phyloP scores from a whole-genome alignment of 2,329 filamentous ascomycete genomes.

The Apiospora koreana region DNA sequence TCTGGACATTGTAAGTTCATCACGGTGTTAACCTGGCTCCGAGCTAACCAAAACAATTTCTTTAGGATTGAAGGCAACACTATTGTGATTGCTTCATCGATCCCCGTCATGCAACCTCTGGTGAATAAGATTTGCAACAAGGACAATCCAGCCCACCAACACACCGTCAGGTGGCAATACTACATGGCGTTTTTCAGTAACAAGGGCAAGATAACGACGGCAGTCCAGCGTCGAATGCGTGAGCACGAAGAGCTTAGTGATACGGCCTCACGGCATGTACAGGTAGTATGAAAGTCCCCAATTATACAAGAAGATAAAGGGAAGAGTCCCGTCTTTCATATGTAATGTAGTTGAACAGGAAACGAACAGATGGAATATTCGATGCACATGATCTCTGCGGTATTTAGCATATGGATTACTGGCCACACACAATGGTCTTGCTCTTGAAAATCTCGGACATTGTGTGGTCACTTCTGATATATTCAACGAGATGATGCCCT shows the following conservation, averaged over 20 bases:
- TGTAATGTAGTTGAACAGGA: too few relatives aligned
- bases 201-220: background rate
- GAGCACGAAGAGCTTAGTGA: background rate
- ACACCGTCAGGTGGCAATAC: background rate
- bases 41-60: background rate
- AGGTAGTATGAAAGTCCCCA: background rate
- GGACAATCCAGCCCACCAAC: too few relatives aligned
- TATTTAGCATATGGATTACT: too few relatives aligned
- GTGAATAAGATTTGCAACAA: background rate
- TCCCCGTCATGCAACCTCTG: background rate
- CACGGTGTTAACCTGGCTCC: accelerated
- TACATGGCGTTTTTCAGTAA: background rate
- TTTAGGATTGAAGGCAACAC: background rate
- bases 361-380: too few relatives aligned
- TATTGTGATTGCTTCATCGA: slow-evolving; percentile 4
- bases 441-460: too few relatives aligned
- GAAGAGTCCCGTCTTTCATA: too few relatives aligned
- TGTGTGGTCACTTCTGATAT: too few relatives aligned
- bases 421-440: too few relatives aligned
- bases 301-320: background rate
- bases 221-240: background rate
- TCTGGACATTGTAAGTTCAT: background rate
- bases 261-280: background rate
- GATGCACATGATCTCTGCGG: too few relatives aligned
- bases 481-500: too few relatives aligned